Conservation (phyloP, 1,139 yeast species). For the Keqinozyma sinolaborantium region DNA sequence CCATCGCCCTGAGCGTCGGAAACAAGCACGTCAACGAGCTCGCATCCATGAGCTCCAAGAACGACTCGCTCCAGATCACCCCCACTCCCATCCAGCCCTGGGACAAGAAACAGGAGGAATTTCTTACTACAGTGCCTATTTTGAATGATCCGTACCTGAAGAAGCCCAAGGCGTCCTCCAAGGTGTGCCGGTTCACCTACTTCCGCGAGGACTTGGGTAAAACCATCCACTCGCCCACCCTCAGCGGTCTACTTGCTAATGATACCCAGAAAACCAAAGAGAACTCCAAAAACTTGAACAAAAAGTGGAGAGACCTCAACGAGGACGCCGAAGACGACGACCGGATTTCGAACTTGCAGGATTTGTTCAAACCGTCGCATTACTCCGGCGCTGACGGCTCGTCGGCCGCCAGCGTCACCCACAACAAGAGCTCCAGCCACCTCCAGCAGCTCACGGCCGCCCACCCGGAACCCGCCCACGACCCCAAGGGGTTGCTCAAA, state of each 20-base stretch:
- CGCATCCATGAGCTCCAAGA: conserved; percentile 35
- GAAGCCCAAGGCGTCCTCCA: conserved; percentile 13
- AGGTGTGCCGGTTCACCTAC: conserved; percentile 70
- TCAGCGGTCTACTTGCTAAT: conserved; percentile 63
- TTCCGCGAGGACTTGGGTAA: conserved; percentile 86
- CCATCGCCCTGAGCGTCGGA: conserved; percentile 16
- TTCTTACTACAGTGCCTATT: conserved; percentile 27
- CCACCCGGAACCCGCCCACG: not conserved
- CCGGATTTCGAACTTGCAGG: conserved; percentile 15
- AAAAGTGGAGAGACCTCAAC: conserved; percentile 17
- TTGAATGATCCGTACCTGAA: conserved; percentile 17
- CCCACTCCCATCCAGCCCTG: conserved; percentile 79
- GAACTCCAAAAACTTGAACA: conserved; percentile 7
- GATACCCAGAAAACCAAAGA: conserved; percentile 9
- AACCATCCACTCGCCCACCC: conserved; percentile 86
- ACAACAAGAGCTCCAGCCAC: conserved; percentile 1
- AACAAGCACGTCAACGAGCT: conserved; percentile 61
- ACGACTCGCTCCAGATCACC: conserved; percentile 55
- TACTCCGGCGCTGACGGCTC: conserved; percentile 9
- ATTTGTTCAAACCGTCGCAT: conserved; percentile 27
- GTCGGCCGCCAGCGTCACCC: conserved; percentile 1
- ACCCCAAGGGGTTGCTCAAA: not conserved
- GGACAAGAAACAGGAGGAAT: conserved; percentile 39
- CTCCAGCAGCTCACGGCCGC: not conserved
- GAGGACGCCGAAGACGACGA: conserved; percentile 10